phyloP scores from a whole-genome alignment of 1,284 basidiomycete species.

The Schizophyllum commune region DNA sequence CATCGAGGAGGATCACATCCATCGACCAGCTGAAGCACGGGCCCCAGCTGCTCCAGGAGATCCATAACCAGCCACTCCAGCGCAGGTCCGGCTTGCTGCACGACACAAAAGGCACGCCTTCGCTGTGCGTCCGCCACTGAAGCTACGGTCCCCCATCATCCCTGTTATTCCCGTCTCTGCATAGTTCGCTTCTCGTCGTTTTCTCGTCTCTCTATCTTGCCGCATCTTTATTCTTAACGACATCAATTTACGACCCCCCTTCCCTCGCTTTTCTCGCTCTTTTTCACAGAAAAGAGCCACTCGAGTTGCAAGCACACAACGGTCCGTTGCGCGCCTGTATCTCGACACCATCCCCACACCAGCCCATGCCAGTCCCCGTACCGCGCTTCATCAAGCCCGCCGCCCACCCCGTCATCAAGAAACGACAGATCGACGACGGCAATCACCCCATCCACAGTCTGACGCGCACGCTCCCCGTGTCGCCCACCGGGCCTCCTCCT shows the following conservation, averaged over 20 bases:
- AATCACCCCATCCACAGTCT: conserved; percentile 40
- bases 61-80: not conserved
- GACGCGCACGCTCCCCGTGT: conserved; percentile 48
- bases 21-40: not conserved
- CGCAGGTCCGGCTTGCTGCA: not conserved
- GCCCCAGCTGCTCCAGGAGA: not conserved
- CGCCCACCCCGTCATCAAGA: conserved; percentile 60
- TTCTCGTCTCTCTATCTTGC: conserved; percentile 7
- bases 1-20: not conserved
- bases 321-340: conserved; percentile 31
- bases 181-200: conserved; percentile 22
- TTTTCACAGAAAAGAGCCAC: conserved; percentile 25
- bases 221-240: conserved; percentile 29
- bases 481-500: conserved; percentile 51
- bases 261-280: conserved; percentile 22
- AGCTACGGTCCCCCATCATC: conserved; percentile 18
- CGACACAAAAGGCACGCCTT: conserved; percentile 79
- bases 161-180: conserved; percentile 16
- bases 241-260: conserved; percentile 45
- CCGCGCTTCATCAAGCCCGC: conserved; percentile 47
- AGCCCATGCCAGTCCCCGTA: conserved; percentile 81
- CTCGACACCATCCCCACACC: conserved; percentile 23
- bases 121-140: conserved; percentile 76
- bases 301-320: conserved; percentile 29
- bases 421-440: conserved; percentile 33